phyloP scores from a whole-genome alignment of 2,329 filamentous ascomycete species.

The Phyllosticta citrichinensis region DNA sequence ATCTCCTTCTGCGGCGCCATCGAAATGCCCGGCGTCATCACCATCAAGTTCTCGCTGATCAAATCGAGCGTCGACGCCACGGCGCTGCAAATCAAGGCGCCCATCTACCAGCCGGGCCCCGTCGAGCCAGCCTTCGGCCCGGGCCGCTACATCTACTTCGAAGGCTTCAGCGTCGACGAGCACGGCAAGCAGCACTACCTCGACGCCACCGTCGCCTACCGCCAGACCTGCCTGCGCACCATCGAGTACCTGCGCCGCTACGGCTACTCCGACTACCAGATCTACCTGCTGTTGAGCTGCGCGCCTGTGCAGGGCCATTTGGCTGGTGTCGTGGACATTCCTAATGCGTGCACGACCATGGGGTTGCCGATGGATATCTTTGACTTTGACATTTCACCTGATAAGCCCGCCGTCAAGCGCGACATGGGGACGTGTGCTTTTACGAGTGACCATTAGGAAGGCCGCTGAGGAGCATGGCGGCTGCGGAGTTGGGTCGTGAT shows the following conservation, averaged over 20 bases:
- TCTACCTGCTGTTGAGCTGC: constrained; percentile 75
- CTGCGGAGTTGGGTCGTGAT: background rate
- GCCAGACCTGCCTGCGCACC: constrained; percentile 66
- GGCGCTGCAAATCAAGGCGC: constrained; percentile 66
- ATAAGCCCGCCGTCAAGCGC: constrained; percentile 47
- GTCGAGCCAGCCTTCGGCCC: constrained; percentile 84
- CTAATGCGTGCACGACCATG: constrained; percentile 82
- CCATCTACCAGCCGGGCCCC: constrained; percentile 76
- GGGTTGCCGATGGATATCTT: constrained; percentile 91
- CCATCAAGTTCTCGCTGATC: constrained; percentile 80
- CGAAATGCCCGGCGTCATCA: constrained; percentile 88
- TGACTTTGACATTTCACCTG: constrained; percentile 78
- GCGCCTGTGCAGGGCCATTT: constrained; percentile 82
- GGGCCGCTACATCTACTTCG: constrained; percentile 71
- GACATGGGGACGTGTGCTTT: constrained; percentile 67
- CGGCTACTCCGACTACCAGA: constrained; percentile 63
- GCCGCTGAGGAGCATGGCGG: background rate
- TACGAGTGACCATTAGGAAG: constrained; percentile 20
- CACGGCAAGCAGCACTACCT: constrained; percentile 82
- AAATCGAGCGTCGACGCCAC: constrained; percentile 57
- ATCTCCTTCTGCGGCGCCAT: constrained; percentile 71
- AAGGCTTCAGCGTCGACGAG: constrained; percentile 85
- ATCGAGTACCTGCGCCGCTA: constrained; percentile 73
- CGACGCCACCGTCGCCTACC: constrained; percentile 77
- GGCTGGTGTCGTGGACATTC: constrained; percentile 82